Base-by-base conservation (phyloP, 805 yeast species). In the Kazachstania kunashirensis region DNA sequence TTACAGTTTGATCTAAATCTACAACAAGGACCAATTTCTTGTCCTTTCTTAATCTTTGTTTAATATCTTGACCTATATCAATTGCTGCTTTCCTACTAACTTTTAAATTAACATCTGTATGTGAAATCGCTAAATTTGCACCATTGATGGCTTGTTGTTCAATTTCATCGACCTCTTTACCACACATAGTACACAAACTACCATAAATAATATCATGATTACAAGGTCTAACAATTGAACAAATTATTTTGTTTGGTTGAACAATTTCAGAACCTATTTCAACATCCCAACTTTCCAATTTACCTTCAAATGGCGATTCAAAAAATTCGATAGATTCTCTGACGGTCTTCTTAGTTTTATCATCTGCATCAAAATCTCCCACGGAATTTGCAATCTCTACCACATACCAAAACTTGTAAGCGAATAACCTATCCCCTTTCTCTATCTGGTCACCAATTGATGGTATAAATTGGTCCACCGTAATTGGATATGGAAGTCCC, bases 1-100 rank as follows among this genome's bases (percentile, higher is more conserved):
- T 89, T 5, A 92, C 94, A 0, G 98, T 92, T 58, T 92, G 98
- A 63, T 92, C 98, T 44, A 92, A 68, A 66, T 92, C 98, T 5
- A 92, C 98, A 20, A 92, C 97, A 39, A 92, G 67, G 21, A 92
- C 86, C 43, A 92, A 66, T 56, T 84, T 84, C 41, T 70, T 65
- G 36, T 75, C 82, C 12, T 66, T 56, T 5, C 77, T 59, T 32
- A 92, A 66, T 40, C 80, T 66, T 39, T 67, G 63, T 4, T 84
- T 75, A 36, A 86, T 70, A 21, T 64, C 63, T 42, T 73, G 72
- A 53, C 88, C 97, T 33, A 92, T 77, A 42, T 78, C 76, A 42
- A 76, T 79, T 2, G 97, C 98, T 62, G 92, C 98, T 42, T 72
- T 77, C 33, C 78, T 70, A 29, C 94, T 80, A 16, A 92, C 86